phyloP scores from a whole-genome alignment of 2,329 filamentous ascomycete species.

The Colletotrichum chrysophilum region DNA sequence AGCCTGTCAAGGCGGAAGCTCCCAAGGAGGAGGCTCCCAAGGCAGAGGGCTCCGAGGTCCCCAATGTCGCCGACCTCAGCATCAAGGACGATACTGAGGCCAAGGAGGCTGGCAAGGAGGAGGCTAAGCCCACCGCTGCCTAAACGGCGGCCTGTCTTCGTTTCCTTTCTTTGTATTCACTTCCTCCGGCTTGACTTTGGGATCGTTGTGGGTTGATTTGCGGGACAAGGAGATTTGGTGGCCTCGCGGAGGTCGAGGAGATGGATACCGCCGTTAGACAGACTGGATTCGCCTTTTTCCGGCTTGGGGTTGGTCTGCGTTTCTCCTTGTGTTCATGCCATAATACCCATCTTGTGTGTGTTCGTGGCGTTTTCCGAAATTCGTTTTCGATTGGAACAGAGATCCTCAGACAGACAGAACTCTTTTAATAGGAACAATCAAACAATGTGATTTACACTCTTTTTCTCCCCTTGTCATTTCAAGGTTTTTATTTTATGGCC shows the following conservation, averaged over 20 bases:
- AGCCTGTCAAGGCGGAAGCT: slow-evolving; percentile 1
- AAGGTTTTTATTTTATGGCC: neutral
- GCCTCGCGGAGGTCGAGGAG: neutral
- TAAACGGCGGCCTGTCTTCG: neutral
- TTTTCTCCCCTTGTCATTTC: neutral
- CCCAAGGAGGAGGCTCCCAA: slow-evolving; percentile 18
- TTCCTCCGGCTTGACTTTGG: neutral
- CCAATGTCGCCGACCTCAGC: slow-evolving; percentile 5
- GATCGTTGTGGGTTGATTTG: neutral
- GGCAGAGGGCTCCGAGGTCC: neutral
- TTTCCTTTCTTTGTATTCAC: neutral
- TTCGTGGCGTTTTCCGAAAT: slow-evolving; percentile 10
- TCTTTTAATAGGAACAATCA: neutral
- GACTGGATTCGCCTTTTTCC: neutral
- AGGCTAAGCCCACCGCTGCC: neutral
- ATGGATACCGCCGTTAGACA: neutral
- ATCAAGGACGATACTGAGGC: slow-evolving; percentile 6
- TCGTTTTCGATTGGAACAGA: neutral
- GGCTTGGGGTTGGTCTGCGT: neutral
- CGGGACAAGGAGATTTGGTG: neutral
- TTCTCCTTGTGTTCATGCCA: slow-evolving; percentile 17
- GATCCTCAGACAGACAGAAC: neutral
- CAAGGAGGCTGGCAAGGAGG: slow-evolving; percentile 8
- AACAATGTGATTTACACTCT: neutral
- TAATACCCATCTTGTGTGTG: slow-evolving; percentile 21